Evolutionary conservation across 179 eudicot species (phyloP), one percentile per base, ranked within the genome.

Genomic region (Beta corolliflora): DNA sequence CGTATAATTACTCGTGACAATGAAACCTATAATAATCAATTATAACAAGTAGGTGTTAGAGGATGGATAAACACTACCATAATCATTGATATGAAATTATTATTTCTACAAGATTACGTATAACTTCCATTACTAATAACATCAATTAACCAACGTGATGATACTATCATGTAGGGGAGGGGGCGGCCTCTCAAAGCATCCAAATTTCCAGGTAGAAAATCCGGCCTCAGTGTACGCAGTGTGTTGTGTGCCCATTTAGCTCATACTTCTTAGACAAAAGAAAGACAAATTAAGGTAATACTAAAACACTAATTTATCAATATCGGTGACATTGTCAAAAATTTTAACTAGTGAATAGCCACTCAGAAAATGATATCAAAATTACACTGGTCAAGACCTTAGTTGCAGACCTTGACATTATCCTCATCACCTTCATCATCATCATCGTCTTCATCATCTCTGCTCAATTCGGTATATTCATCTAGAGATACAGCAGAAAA

Each of bases 401-500:
- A 83, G 71, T 55, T 82, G 56, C 86, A 87, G 53, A 85, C 23
- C 81, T 80, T 78, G 50, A 81, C 16, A 48, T 55, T 68, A n/a
- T n/a, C 83, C 31, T 70, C 72, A 45, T 44, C 82, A 41, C 86
- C 84, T 58, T 81, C 87, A 77, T 72, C 78, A n/a, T 77, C 77
- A 73, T 79, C 81, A 5, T 84, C 83, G 29, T 83, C 89, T 79
- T 81, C 89, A 50, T 78, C 81, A 69, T 89, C 92, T 80, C 82
- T 84, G 88, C 84, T 87, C 46, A 80, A 44, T 60, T 87, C 90
- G 21, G 93, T 94, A 81, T 93, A 87, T 78, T 92, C 94, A 70
- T 92, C 94, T 1, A 95, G 90, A 48, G 97, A 91, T 61, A 79
- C 82, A 56, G 87, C 91, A 45, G 90, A 58, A 55, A 90, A 89